Percentiles rank a stretch among this genome's conserved stretches.
Evolutionary conservation across 805 yeast species (phyloP).

Genomic region (Saturnispora hagleri): DNA sequence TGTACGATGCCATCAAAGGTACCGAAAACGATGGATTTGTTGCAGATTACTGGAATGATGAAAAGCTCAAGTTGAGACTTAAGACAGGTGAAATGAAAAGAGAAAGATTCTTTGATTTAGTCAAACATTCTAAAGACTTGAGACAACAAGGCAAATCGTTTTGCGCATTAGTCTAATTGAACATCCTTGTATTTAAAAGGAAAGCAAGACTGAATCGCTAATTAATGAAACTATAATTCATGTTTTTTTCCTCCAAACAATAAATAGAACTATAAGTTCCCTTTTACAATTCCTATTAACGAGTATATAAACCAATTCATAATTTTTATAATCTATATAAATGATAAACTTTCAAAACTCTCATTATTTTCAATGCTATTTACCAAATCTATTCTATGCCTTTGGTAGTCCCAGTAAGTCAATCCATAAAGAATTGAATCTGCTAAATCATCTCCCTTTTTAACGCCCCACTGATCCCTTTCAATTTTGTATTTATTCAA

Average conservation of each 20-base stretch:
- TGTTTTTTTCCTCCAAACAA: neutral
- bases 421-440: constrained; percentile 59
- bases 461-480: constrained; percentile 13
- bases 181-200: neutral
- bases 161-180: constrained; percentile 8
- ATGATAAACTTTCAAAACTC: neutral
- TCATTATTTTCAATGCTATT: neutral
- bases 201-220: neutral
- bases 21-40: constrained; percentile 29
- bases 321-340: neutral
- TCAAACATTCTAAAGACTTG: constrained; percentile 22
- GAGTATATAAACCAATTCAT: neutral
- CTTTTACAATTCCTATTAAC: neutral
- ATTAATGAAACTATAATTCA: neutral
- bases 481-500: constrained; percentile 4
- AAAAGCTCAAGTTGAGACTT: constrained; percentile 19
- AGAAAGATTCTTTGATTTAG: constrained; percentile 21
- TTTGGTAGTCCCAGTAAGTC: constrained; percentile 38
- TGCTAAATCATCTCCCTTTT: constrained; percentile 56
- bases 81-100: constrained; percentile 23
- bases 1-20: constrained; percentile 29
- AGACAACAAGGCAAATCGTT: constrained; percentile 21
- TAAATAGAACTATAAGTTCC: neutral
- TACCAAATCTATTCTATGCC: constrained; percentile 10
- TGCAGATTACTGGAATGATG: constrained; percentile 26